These are phyloP conservation scores for Dendrobium catenatum DNA, from an alignment of 106 monocot genomes.

Conservation along the genomic window DNA sequence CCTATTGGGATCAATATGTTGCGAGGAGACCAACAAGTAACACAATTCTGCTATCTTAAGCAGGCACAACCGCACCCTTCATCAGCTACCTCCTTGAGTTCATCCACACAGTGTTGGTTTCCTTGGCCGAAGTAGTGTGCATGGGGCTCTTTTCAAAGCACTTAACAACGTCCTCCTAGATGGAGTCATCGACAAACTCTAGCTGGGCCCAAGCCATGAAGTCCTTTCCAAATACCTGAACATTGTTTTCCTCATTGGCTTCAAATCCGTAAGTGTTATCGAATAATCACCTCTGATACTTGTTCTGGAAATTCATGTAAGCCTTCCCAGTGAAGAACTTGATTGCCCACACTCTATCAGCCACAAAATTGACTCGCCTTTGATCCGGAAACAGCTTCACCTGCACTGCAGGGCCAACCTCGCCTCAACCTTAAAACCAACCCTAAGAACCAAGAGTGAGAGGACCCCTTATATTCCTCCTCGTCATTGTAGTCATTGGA, in stretches of 20 bases:
- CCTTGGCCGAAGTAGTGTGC: conserved; percentile 24
- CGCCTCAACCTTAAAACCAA: conserved; percentile 55
- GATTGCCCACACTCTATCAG: conserved; percentile 85
- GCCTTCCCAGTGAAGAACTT: conserved; percentile 38
- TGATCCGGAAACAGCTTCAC: conserved; percentile 75
- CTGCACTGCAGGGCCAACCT: conserved; percentile 57
- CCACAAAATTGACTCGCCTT: conserved; percentile 74
- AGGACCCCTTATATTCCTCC: conserved; percentile 3
- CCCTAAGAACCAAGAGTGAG: conserved; percentile 53
- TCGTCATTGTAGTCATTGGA: conserved; percentile 3
- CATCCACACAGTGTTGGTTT: neutral
- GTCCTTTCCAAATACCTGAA: conserved; percentile 81
- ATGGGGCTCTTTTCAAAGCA: conserved; percentile 37
- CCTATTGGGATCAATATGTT: too few species aligned
- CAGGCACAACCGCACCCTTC: neutral
- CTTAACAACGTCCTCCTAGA: conserved; percentile 82
- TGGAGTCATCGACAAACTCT: conserved; percentile 60
- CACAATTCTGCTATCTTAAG: too few species aligned
- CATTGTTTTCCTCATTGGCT: conserved; percentile 45
- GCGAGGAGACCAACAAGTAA: too few species aligned
- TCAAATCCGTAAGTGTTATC: conserved; percentile 67
- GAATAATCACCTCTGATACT: conserved; percentile 62
- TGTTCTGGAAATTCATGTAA: conserved; percentile 38
- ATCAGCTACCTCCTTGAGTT: neutral
- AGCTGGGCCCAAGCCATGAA: conserved; percentile 85